Evolutionary conservation across 2,329 filamentous ascomycete genomes (phyloP), one percentile per base, ranked within the genome.

Genomic region (Geosmithia morbida): DNA sequence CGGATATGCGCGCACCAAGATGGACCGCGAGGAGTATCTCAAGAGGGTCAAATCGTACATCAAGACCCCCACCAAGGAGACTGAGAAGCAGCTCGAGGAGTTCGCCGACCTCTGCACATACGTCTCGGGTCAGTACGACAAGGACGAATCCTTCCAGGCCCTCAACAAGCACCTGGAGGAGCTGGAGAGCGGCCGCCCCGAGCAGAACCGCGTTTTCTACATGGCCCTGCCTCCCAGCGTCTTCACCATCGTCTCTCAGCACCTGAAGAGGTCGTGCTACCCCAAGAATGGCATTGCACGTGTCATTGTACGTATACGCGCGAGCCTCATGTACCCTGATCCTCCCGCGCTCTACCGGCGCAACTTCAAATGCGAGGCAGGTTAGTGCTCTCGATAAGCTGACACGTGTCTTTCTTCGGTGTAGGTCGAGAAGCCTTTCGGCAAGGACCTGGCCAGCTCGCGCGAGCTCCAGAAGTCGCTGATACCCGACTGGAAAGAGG

Each of bases 1-100:
- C 60, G 92, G 92, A 73, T 98, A 98, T 87, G 92, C 92, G 59
- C 83, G 92, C 64, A 98, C 92, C 58, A 96, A 96, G 76, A 98
- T 98, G 92, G 89, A 97, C 71, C 88, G 90, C 61, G 82, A 87
- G 54, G 92, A 98, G 67, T 97, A 86, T 72, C 77, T 97, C 63
- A 86, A 83, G 70, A 81, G 92, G 56, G 88, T 98, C 68, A 90
- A 85, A 70, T 95, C 88, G 51, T 94, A 96, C 72, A 98, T 98
- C 74, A 97, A 98, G 79, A 92, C 89, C 16, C 92, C 92, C 16
- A 96, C 90, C 56, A 94, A 95, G 74, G 92, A 97, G 58, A 82
- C 94, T 56, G 89, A 98, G 72, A 84, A 95, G 69, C 89, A 97
- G 66, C 76, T 98, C 50, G 80, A 92, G 51, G 84, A 92, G 50